phyloP scores from a whole-genome alignment of 352 stramenopile genomes.

The Globisporangium lucens region DNA sequence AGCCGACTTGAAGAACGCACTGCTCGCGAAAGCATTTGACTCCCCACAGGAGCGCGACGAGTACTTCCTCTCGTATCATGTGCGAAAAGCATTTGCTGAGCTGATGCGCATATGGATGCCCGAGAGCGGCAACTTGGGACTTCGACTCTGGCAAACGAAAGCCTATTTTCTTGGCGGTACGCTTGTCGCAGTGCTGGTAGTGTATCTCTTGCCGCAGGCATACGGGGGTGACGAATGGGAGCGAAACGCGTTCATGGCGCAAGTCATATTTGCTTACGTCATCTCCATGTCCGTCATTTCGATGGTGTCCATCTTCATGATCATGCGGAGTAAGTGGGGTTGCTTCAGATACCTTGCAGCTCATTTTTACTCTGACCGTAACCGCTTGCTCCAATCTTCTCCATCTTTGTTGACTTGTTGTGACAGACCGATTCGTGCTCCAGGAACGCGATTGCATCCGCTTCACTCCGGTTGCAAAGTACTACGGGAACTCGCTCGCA shows the following conservation, averaged over 20 bases:
- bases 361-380: background rate
- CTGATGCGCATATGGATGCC: constrained; percentile 60
- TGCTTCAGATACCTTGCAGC: background rate
- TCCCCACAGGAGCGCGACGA: constrained; percentile 27
- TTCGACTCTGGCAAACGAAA: constrained; percentile 45
- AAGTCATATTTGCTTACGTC: constrained; percentile 38
- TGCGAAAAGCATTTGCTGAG: constrained; percentile 39
- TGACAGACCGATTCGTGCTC: constrained; percentile 49
- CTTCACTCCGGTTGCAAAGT: constrained; percentile 38
- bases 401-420: background rate
- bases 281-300: constrained; percentile 34
- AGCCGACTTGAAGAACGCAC: constrained; percentile 37
- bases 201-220: constrained; percentile 14
- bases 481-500: constrained; percentile 49
- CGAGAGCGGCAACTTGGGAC: constrained; percentile 46
- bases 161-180: constrained; percentile 35
- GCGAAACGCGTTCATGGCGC: constrained; percentile 36
- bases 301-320: constrained; percentile 16
- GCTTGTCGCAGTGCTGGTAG: constrained; percentile 17
- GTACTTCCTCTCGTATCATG: constrained; percentile 41
- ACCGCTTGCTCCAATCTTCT: background rate
- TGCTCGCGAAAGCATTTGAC: constrained; percentile 35
- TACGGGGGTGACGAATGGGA: constrained; percentile 4
- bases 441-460: constrained; percentile 51
- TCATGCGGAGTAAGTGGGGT: constrained; percentile 25